Evolutionary conservation across 306 rosid species (phyloP), one percentile per base, ranked within the genome.

Genomic region (Ormosia semicastrata): DNA sequence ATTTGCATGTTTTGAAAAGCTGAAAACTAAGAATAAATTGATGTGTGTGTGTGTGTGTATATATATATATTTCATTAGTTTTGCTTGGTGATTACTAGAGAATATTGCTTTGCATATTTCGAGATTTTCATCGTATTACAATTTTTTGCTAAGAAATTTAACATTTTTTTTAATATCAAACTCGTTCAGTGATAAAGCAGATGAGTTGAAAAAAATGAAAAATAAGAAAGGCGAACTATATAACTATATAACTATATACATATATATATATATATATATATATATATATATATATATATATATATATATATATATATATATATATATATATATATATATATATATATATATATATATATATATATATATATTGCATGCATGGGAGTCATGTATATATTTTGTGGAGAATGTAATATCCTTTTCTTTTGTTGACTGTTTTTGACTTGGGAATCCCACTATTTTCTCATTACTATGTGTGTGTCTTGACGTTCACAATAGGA

Each of bases 401-500:
- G 67, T 8, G 49, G 49, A 57, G 65, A 59, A 71, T 40, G 59
- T 39, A 49, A 4, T 24, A 24, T 36, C 33, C 87, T 78, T 73
- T 84, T 81, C 66, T 58, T 75, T 85, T 72, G 76, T 47, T 78
- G 71, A 78, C 75, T 73, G 84, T 75, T 91, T 91, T 82, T 89
- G 80, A 80, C 89, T 86, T 81, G 86, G 80, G 88, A 88, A 91
- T 77, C 82, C 40, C 72, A 78, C 14, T 57, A 40, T 75, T 80
- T 73, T 77, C 66, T 66, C 47, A 41, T 83, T 66, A 79, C 84
- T 66, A 77, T 66, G 24, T 24, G 24, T 24, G 24, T 24, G 68
- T 34, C 90, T 91, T 88, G 86, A 65, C 62, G 17, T 80, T 91
- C 86, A 89, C 89, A 88, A 82, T 81, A 86, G 76, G 57, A 84